Percentiles rank a stretch among this genome's conserved stretches.
Conservation (phyloP, 2,329 filamentous ascomycete species). For the Hypoxylon rubiginosum region DNA sequence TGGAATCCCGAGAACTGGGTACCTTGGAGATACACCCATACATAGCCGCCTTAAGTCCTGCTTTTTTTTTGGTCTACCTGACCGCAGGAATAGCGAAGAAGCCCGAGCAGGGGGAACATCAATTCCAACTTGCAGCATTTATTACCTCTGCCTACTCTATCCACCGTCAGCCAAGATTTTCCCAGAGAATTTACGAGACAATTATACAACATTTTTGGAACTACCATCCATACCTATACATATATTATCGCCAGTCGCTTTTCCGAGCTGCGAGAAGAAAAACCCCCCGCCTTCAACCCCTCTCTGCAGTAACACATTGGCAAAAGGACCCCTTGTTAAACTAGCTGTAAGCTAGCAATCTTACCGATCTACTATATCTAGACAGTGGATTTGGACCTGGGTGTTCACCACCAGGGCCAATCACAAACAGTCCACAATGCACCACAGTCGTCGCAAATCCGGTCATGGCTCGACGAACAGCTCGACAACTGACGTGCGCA, state of each 20-base stretch:
- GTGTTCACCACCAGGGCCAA: conserved; percentile 40
- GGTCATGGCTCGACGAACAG: conserved; percentile 66
- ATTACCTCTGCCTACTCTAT: conserved; percentile 10
- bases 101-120: conserved; percentile 5
- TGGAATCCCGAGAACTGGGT: conserved; percentile 32
- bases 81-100: conserved; percentile 16
- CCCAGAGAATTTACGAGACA: conserved; percentile 25
- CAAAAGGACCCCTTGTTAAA: conserved; percentile 35
- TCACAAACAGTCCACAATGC: conserved; percentile 59
- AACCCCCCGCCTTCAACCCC: conserved; percentile 42
- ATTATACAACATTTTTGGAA: conserved; percentile 17
- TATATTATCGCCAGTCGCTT: conserved; percentile 18
- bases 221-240: neutral
- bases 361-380: conserved; percentile 31
- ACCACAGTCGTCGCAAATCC: conserved; percentile 70
- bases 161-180: conserved; percentile 5
- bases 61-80: conserved; percentile 17
- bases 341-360: conserved; percentile 35
- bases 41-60: conserved; percentile 19
- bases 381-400: conserved; percentile 25
- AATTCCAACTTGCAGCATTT: conserved; percentile 20
- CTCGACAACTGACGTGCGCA: conserved; percentile 69
- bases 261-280: conserved; percentile 25
- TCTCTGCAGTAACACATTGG: conserved; percentile 36
- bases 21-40: conserved; percentile 30